Percentiles rank a stretch among this genome's conserved stretches.
These are phyloP conservation scores for Arachis stenosperma DNA, from an alignment of 306 rosid species.

Conservation along the genomic window DNA sequence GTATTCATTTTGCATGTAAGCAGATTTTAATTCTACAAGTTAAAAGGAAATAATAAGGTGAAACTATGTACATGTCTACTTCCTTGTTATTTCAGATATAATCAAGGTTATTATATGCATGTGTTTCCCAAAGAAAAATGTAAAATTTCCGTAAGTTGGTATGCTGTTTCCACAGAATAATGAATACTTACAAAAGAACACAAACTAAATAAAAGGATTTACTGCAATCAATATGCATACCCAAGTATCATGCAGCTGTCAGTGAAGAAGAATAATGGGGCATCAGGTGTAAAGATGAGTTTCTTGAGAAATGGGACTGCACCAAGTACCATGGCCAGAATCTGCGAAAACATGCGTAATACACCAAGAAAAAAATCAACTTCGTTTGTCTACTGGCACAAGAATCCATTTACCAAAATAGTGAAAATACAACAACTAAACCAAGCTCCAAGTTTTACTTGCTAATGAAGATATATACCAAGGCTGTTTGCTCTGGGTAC, in stretches of 20 bases:
- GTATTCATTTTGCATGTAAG: background rate
- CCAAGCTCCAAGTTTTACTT: too few species aligned
- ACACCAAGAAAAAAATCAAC: conserved; percentile 16
- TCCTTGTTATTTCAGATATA: conserved; percentile 6
- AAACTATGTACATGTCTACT: background rate
- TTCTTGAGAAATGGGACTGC: conserved; percentile 72
- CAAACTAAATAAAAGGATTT: conserved; percentile 10
- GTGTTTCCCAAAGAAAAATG: background rate
- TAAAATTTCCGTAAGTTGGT: conserved; percentile 6
- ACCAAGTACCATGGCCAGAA: conserved; percentile 90
- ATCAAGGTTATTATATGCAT: conserved; percentile 3
- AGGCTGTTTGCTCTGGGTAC: background rate
- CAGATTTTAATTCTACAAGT: conserved; percentile 14
- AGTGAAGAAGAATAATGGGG: conserved; percentile 91
- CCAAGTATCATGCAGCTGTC: conserved; percentile 99
- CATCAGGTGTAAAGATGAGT: conserved; percentile 75
- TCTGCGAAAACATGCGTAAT: conserved; percentile 51
- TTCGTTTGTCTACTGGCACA: background rate
- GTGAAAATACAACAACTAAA: conserved; percentile 23
- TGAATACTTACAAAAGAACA: conserved; percentile 2
- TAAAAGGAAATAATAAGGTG: conserved; percentile 1
- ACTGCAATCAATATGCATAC: conserved; percentile 52
- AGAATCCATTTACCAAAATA: conserved; percentile 14
- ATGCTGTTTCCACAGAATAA: background rate
- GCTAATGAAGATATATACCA: background rate